A percentile compares a stretch with the other conserved stretches of the same genome.
Evolutionary conservation across 768 basidiomycete species (phyloP).

Genomic region (Kwoniella dendrophila): DNA sequence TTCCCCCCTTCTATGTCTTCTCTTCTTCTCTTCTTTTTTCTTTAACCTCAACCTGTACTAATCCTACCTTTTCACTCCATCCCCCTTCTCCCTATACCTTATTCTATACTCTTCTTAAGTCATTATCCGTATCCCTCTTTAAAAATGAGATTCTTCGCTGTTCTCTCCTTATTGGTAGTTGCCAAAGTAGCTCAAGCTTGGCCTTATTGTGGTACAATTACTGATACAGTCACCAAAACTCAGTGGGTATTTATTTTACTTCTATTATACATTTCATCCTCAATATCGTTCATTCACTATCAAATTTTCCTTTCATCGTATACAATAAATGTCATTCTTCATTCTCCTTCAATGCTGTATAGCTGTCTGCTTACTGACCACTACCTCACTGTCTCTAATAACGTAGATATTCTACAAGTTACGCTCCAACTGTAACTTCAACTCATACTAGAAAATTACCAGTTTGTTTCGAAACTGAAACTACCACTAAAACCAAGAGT

Average conservation of each 20-base stretch:
- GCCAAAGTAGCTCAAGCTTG: not conserved
- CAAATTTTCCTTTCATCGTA: not conserved
- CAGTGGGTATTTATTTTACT: not conserved
- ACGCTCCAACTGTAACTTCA: slow-evolving; percentile 13
- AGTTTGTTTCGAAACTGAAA: slow-evolving; percentile 10
- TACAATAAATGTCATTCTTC: not conserved
- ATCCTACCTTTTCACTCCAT: not conserved
- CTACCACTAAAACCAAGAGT: slow-evolving; percentile 15
- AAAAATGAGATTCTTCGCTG: not conserved
- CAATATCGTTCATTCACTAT: not conserved
- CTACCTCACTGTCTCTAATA: slow-evolving; percentile 2
- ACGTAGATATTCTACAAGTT: not conserved
- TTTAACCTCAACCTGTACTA: not conserved
- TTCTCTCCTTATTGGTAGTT: not conserved
- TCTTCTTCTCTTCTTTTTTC: not conserved
- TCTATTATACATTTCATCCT: not conserved
- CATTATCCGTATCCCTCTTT: not conserved
- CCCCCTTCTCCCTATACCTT: not conserved
- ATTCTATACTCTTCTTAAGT: not conserved
- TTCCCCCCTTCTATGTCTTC: not conserved
- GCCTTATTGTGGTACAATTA: slow-evolving; percentile 19
- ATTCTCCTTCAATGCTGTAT: not conserved
- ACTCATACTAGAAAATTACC: slow-evolving; percentile 15
- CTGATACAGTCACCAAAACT: slow-evolving; percentile 13
- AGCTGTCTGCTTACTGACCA: not conserved